Evolutionary conservation across 2,329 filamentous ascomycete genomes (phyloP), one percentile per base, ranked within the genome.

Genomic region (Grosmannia serpens): DNA sequence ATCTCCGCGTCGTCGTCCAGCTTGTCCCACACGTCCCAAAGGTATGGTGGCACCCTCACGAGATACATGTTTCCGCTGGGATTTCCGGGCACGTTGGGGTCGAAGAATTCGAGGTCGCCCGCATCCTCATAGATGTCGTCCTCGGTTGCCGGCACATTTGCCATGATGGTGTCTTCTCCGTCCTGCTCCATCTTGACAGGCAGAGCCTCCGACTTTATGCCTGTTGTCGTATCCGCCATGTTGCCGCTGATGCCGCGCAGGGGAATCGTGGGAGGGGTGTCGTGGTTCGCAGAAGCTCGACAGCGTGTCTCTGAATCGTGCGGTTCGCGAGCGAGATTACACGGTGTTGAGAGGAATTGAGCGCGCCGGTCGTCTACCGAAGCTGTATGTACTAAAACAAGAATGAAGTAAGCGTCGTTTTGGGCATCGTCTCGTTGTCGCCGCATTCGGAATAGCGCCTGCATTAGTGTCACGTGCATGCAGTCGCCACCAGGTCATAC

Each of bases 1-100:
- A 95, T 87, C 72, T 91, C 87, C 59, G 87, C 86, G 64, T 95
- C 86, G 62, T 92, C 88, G 65, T 89, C 86, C 17, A 95, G 73
- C 64, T 85, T 79, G 59, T 76, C 73, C 88, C 91, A 95, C 51
- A 85, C 81, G 64, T 92, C 83, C 84, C 89, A 94, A 59, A 95
- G 78, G 68, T 88, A 87, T 63, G 84, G 84, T 24, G 91, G 90
- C 50, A 95, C 77, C 63, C 89, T 86, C 56, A 88, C 86, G 55
- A 95, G 78, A 76, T 89, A 95, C 57, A 82, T 73, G 47, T 71
- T 75, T 62, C 74, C 75, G 55, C 73, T 72, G 6, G 69, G 67
- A 58, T 72, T 72, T 58, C 70, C 71, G 3, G 70, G 64, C 3
- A 67, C 52, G 10, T 56, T 58, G n/a, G 62, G 61, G 59, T 71